Conservation (phyloP, 331 rosid species). For the Phaseolus coccineus region DNA sequence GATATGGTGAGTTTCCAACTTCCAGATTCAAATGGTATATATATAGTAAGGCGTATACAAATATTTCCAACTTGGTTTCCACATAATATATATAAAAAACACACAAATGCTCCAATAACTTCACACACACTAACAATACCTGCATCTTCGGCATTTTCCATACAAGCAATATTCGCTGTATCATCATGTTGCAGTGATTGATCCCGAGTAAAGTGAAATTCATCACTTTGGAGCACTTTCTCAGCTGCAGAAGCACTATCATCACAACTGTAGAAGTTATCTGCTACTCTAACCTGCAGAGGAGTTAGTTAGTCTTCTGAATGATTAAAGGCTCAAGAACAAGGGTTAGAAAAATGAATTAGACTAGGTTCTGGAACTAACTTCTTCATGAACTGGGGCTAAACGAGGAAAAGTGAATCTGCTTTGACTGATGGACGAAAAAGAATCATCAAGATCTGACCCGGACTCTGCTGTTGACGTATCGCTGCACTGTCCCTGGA, state of each 20-base stretch:
- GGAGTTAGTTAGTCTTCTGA: slow-evolving; percentile 19
- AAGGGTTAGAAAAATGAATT: slow-evolving; percentile 6
- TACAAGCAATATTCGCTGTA: slow-evolving; percentile 39
- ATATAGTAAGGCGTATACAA: neutral
- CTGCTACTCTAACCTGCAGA: slow-evolving; percentile 59
- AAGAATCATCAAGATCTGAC: slow-evolving; percentile 71
- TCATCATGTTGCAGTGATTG: slow-evolving; percentile 46
- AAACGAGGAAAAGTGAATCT: slow-evolving; percentile 59
- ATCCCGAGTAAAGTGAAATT: slow-evolving; percentile 42
- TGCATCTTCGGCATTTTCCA: slow-evolving; percentile 64
- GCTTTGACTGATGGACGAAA: slow-evolving; percentile 57
- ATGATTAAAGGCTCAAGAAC: slow-evolving; percentile 19
- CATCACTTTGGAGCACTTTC: slow-evolving; percentile 41
- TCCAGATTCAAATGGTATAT: neutral
- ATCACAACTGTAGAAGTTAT: slow-evolving; percentile 66
- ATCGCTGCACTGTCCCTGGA: slow-evolving; percentile 69
- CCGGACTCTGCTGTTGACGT: slow-evolving; percentile 69
- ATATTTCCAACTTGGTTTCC: neutral
- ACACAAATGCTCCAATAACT: slow-evolving; percentile 17
- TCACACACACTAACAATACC: slow-evolving; percentile 55
- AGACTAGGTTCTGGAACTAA: slow-evolving; percentile 48
- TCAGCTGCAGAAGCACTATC: slow-evolving; percentile 53
- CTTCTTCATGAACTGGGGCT: slow-evolving; percentile 82
- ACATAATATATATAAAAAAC: slow-evolving; percentile 27
- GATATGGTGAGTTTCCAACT: slow-evolving; percentile 3